Conservation (phyloP, 2,329 filamentous ascomycete genomes). For the Penicillium sp. region DNA sequence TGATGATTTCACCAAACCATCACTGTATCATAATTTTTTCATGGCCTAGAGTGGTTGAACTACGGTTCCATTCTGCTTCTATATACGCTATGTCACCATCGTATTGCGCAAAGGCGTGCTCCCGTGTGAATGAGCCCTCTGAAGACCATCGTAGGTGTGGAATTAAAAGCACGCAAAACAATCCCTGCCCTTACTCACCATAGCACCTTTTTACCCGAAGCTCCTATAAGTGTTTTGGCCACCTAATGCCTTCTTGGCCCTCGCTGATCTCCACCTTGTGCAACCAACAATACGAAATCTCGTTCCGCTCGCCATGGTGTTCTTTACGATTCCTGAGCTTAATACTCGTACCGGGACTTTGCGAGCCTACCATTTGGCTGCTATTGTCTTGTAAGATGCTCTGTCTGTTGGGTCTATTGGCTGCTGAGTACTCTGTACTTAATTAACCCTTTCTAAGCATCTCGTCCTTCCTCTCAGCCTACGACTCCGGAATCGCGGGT, state of each 20-base stretch:
- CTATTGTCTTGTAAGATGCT: conserved; percentile 19
- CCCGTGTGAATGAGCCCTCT: conserved; percentile 3
- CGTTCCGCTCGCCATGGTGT: conserved; percentile 11
- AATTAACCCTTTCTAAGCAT: conserved; percentile 7
- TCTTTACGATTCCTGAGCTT: conserved; percentile 18
- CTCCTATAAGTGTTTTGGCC: conserved; percentile 7
- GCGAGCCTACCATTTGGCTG: conserved; percentile 22
- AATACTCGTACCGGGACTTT: conserved; percentile 19
- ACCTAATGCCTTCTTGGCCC: conserved; percentile 2
- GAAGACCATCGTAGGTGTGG: background rate
- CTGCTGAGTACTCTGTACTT: background rate
- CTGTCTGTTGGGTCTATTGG: background rate
- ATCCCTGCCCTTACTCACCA: conserved; percentile 9
- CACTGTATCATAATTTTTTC: background rate
- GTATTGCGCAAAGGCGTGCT: conserved; percentile 11
- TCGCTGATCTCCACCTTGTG: background rate
- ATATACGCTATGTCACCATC: conserved; percentile 7
- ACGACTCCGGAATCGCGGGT: conserved; percentile 32
- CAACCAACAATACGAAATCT: background rate
- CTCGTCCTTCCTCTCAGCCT: conserved; percentile 28
- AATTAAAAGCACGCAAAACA: conserved; percentile 13
- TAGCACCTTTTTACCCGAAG: background rate
- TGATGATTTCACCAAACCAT: background rate
- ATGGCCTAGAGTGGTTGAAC: background rate
- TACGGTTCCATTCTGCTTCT: background rate